Evolutionary conservation across 2,329 filamentous ascomycete genomes (phyloP).

Genomic region (Ophiostoma sp.): DNA sequence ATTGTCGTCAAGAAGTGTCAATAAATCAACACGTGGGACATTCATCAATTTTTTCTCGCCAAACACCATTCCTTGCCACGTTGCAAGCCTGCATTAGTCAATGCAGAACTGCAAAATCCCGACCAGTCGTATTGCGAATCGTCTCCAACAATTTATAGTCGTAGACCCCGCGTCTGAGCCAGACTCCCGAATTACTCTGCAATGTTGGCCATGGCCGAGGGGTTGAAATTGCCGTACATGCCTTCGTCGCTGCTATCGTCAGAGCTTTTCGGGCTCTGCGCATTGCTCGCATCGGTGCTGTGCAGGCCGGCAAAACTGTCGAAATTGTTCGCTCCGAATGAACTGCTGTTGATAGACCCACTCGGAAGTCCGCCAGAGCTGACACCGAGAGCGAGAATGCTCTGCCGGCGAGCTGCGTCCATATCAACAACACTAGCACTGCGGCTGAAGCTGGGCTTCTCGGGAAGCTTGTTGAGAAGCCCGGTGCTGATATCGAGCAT

Average conservation of each 20-base stretch:
- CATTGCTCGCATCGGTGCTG: slow-evolving; percentile 46
- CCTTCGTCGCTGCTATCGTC: slow-evolving; percentile 52
- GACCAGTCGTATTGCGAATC: neutral
- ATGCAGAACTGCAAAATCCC: neutral
- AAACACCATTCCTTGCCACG: neutral
- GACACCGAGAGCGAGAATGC: slow-evolving; percentile 12
- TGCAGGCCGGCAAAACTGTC: slow-evolving; percentile 41
- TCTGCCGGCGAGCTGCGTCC: slow-evolving; percentile 13
- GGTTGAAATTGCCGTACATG: slow-evolving; percentile 44
- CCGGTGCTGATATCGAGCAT: slow-evolving; percentile 69
- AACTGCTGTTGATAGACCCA: slow-evolving; percentile 28
- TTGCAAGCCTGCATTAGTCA: neutral
- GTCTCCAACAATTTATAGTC: neutral
- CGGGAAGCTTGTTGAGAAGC: slow-evolving; percentile 62
- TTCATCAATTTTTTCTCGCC: neutral
- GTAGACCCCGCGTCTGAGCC: neutral
- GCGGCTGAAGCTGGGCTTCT: slow-evolving; percentile 62
- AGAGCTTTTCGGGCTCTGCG: slow-evolving; percentile 48
- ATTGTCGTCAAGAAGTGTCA: neutral
- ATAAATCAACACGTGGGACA: neutral
- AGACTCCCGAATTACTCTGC: slow-evolving; percentile 21
- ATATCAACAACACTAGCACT: slow-evolving; percentile 45
- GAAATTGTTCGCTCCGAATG: slow-evolving; percentile 21
- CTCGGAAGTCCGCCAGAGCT: slow-evolving; percentile 26
- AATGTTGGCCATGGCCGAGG: slow-evolving; percentile 32